Base-by-base conservation (phyloP, 257 asterid species). In the Anisodus tanguticus region DNA sequence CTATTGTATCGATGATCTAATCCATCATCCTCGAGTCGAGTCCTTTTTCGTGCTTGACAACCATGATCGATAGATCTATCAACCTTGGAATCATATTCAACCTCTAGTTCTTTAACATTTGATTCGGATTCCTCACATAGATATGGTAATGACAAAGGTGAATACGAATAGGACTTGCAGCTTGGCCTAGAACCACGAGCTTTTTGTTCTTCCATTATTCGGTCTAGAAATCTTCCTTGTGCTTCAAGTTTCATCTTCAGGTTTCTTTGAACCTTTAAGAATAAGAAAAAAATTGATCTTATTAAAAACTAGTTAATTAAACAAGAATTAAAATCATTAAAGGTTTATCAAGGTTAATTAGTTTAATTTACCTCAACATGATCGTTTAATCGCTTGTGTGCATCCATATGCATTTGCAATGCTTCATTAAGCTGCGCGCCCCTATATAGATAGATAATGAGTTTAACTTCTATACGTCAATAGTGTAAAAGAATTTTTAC, bases 221-320 rank as follows among this genome's bases (percentile, higher is more conserved):
- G 88, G 77, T 93, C 97, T 5, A 95, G 82, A 83, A 90, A 95
- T 83, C 91, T 88, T 68, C 90, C 92, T 51, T 95, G 98, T 55
- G 95, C 97, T 89, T 93, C 95, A 5, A 95, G 91, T 90, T 93
- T 93, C 92, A 87, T 90, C 92, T 91, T 95, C 92, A 95, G 83
- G 88, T 88, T 91, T 69, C 85, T 93, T 66, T 95, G 98, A 22
- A 91, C 94, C 97, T 94, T 82, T 8, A 17, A 9, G 35, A 31
- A 31, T 31, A 1, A 86, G 66, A 67, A 16, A 57, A 72, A 66
- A 49, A 26, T 39, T 39, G 35, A 49, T 22, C 10, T 77, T 49
- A 31, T 31, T 31, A 31, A 31, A 31, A 31, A 22, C 12, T 10
- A 51, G 12, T n/a, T 76, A 22, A 0, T 13, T 12, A 76, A 76